phyloP scores from a whole-genome alignment of 768 basidiomycete species.

The Lactarius hatsudake region DNA sequence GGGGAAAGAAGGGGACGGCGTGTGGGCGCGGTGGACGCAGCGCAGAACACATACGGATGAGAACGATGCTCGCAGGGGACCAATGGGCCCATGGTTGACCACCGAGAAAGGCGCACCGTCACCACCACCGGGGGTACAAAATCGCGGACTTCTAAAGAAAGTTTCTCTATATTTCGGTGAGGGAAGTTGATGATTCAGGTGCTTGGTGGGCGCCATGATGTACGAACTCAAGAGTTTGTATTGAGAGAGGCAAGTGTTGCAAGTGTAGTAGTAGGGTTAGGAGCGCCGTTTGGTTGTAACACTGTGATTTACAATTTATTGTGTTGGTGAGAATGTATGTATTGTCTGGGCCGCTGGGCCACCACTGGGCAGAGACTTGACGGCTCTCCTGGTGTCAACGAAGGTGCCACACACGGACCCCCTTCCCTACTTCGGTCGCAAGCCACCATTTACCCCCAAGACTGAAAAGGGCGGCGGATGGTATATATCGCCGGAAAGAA shows the following conservation, averaged over 20 bases:
- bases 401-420: neutral
- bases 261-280: neutral
- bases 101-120: conserved; percentile 11
- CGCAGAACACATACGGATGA: conserved; percentile 19
- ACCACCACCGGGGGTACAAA: conserved; percentile 15
- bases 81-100: neutral
- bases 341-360: neutral
- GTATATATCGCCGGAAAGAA: too few relatives aligned
- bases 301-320: neutral
- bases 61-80: conserved; percentile 20
- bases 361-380: too few relatives aligned
- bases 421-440: neutral
- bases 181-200: conserved; percentile 13
- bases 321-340: neutral
- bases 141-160: conserved; percentile 26
- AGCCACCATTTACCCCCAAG: neutral
- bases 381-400: neutral
- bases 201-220: neutral
- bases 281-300: neutral
- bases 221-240: neutral
- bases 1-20: conserved; percentile 10
- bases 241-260: neutral
- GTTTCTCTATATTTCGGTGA: conserved; percentile 28
- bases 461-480: neutral
- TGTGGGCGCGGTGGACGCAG: conserved; percentile 24